Conservation (phyloP, 1,139 yeast species). For the Debaryomyces udenii region DNA sequence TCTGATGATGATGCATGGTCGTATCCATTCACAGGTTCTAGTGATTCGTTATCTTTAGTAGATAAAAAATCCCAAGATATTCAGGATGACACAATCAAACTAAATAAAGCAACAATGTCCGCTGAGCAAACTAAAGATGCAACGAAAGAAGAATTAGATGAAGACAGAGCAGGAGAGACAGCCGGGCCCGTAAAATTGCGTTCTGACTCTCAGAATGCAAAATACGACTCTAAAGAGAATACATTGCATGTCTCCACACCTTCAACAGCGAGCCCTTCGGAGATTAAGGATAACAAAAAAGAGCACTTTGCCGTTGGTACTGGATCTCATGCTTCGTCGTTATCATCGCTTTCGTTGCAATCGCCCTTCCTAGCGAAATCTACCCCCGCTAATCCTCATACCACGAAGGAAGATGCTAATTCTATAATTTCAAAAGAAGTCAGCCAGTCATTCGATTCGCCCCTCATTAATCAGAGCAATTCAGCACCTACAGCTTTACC, state of each 20-base stretch:
- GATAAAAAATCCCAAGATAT: conserved; percentile 8
- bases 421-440: conserved; percentile 43
- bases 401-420: conserved; percentile 57
- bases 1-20: conserved; percentile 47
- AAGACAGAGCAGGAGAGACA: background rate
- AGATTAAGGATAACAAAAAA: conserved; percentile 3
- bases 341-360: conserved; percentile 35
- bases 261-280: conserved; percentile 2
- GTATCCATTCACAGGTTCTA: conserved; percentile 47
- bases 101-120: background rate
- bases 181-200: background rate
- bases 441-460: conserved; percentile 12
- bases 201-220: background rate
- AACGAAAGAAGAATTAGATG: too few species aligned
- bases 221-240: background rate
- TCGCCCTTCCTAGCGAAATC: conserved; percentile 48
- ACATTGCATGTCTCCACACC: conserved; percentile 6
- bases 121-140: background rate
- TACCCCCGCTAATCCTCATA: conserved; percentile 60
- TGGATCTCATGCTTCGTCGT: conserved; percentile 21
- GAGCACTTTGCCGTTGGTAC: conserved; percentile 7
- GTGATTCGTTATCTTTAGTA: conserved; percentile 29
- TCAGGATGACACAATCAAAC: background rate
- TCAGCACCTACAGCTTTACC: conserved; percentile 18
- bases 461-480: conserved; percentile 11